Base-by-base conservation (phyloP, 441 rosid genomes). In the Mallotus japonicus region DNA sequence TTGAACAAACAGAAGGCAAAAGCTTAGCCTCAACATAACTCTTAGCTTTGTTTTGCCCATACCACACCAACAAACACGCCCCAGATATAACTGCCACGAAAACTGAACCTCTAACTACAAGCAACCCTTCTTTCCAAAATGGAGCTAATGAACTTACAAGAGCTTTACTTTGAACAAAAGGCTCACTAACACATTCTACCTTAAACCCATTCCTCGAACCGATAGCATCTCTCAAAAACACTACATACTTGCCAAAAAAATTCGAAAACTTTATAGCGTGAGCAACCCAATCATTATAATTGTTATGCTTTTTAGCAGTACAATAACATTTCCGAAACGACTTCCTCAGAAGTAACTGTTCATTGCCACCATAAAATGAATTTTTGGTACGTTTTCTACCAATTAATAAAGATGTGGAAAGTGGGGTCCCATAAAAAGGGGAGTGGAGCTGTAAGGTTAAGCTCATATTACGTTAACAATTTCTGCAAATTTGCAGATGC, bases 61-160 rank as follows among this genome's bases (percentile, higher is more conserved):
- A 96, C 97, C 97, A 96, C 20, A 93, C 78, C 88, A 92, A 75
- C 72, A 96, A 88, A 77, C 93, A 93, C 70, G 89, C 92, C 76
- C 94, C 98, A 75, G 98, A 90, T 75, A 93, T 77, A 16, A 96
- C 93, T 24, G 88, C 92, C 28, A 80, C 73, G 76, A 92, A 87
- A 63, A 90, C 85, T 0, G 97, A 96, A 71, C 97, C 91, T 78
- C 99, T 88, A 62, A 95, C 73, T n/a, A 95, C 93, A 93, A 78
- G 69, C 49, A 78, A 66, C 32, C 83, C 80, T 59, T 80, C 80
- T 37, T 82, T 77, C 92, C 92, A 93, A 63, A 89, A 75, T 0
- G 96, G 96, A 62, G 78, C 76, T 73, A 93, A 76, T 12, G 92
- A 88, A 83, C 70, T 87, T 60, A 91, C 92, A 73, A 92, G 75